Evolutionary conservation across 2,329 filamentous ascomycete genomes (phyloP).

Genomic region (Penicillium nordicum): DNA sequence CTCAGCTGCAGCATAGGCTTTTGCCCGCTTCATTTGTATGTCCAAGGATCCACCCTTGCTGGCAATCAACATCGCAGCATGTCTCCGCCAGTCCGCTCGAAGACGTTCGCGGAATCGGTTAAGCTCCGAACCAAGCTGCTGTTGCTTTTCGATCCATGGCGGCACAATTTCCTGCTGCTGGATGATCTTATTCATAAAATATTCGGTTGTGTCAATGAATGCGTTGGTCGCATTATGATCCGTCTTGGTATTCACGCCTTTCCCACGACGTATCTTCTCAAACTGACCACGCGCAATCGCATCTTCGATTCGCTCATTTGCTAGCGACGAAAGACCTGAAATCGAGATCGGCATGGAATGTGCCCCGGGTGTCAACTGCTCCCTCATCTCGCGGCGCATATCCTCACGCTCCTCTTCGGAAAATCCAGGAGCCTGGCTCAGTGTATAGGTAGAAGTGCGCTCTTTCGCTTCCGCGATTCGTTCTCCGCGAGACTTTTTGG

Average conservation of each 20-base stretch:
- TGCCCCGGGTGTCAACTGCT: conserved; percentile 72
- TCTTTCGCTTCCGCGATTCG: conserved; percentile 59
- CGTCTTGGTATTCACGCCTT: conserved; percentile 64
- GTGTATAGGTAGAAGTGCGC: conserved; percentile 54
- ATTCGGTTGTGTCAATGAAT: conserved; percentile 94
- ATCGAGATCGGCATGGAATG: conserved; percentile 72
- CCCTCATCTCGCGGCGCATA: conserved; percentile 69
- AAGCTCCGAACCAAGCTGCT: conserved; percentile 71
- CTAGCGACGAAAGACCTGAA: conserved; percentile 73
- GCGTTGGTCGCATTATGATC: conserved; percentile 80
- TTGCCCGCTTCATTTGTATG: conserved; percentile 67
- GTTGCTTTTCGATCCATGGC: conserved; percentile 98
- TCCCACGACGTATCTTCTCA: conserved; percentile 75
- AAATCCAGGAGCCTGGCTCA: conserved; percentile 55
- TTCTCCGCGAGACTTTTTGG: conserved; percentile 44
- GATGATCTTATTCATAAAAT: conserved; percentile 98
- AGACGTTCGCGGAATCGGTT: conserved; percentile 70
- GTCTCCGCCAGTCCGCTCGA: conserved; percentile 77
- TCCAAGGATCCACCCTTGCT: conserved; percentile 71
- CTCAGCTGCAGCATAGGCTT: conserved; percentile 74
- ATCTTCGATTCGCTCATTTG: conserved; percentile 89
- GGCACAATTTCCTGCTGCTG: conserved; percentile 93
- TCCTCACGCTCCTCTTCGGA: conserved; percentile 70
- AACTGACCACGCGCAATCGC: conserved; percentile 92
- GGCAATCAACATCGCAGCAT: conserved; percentile 74